Evolutionary conservation across 108 stramenopile species (phyloP), one percentile per base, ranked within the genome.

Genomic region (Nitzschia palea): DNA sequence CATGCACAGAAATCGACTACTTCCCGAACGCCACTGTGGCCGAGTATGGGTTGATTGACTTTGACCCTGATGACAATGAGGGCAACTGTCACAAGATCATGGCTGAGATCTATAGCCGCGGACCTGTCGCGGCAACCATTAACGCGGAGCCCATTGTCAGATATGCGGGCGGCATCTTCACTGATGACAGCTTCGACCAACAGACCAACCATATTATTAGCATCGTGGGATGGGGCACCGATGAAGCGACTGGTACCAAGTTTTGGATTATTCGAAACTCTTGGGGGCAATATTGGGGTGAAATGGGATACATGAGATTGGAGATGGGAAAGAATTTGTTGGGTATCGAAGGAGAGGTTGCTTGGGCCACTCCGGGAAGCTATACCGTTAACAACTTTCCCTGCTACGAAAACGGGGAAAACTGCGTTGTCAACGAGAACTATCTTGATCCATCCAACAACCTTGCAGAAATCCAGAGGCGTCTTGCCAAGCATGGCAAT

Each of bases 221-320:
- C 51, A 94, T 97, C 70, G 86, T 82, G 25, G 97, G 97, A 8
- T 98, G 91, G 95, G 97, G 78, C 47, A 93, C 94, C 67, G 95
- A 96, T 69, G 65, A 75, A 30, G 74, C 83, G 25, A 78, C 70
- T 36, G 79, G 85, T 14, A 78, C 59, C 35, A 57, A 77, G 54
- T 87, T 94, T 67, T 98, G 95, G 95, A 93, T 97, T 67, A 71
- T 96, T 42, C 78, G 97, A 37, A 97, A 98, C 77, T 79, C 76
- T 9, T 82, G 81, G 76, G 83, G 83, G n/a, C 62, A 63, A 32
- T 79, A 71, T 55, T 80, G 76, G 78, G 76, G 67, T 5, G 82
- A 84, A 31, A 73, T 77, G 47, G 82, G 83, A 1, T 93, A 79
- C 63, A 67, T 77, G 60, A 73, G 83, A 20, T 55, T 96, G 45